Evolutionary conservation across 306 rosid species (phyloP).

Genomic region (Alnus glutinosa): DNA sequence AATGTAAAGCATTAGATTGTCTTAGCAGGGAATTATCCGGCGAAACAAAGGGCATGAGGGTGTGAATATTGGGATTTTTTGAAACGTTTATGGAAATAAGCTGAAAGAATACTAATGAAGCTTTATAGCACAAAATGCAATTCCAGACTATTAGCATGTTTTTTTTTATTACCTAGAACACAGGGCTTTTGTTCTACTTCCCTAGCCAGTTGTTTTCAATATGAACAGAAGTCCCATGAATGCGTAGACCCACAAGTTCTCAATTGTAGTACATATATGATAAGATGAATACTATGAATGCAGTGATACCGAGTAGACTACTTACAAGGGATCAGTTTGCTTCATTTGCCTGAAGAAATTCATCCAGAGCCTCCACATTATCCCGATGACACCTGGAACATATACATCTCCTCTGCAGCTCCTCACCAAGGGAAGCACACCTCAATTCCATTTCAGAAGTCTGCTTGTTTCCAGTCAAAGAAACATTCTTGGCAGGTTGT

Average conservation of each 20-base stretch:
- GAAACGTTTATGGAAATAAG: not conserved
- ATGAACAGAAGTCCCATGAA: not conserved
- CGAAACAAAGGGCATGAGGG: not conserved
- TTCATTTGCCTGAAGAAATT: conserved; percentile 40
- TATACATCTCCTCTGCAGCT: conserved; percentile 58
- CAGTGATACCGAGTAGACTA: conserved; percentile 19
- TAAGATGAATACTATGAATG: conserved; percentile 19
- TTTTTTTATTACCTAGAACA: not conserved
- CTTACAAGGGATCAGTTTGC: conserved; percentile 46
- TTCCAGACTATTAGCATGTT: not conserved
- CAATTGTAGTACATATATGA: conserved; percentile 1
- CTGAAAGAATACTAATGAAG: conserved; percentile 4
- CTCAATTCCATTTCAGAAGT: conserved; percentile 58
- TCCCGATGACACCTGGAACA: conserved; percentile 77
- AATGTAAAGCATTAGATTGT: not conserved
- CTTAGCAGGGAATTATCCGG: not conserved
- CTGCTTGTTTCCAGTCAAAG: conserved; percentile 68
- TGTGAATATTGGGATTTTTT: not conserved
- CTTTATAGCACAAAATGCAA: not conserved
- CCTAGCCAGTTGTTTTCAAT: not conserved
- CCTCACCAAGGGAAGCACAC: conserved; percentile 57
- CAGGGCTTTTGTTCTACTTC: conserved; percentile 1
- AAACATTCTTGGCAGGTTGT: conserved; percentile 13
- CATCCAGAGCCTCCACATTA: conserved; percentile 57
- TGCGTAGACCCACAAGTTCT: conserved; percentile 1